A percentile compares a stretch with the other conserved stretches of the same genome.
These are phyloP conservation scores for Alternaria viburni DNA, from an alignment of 2,329 filamentous ascomycete species.

Conservation along the genomic window DNA sequence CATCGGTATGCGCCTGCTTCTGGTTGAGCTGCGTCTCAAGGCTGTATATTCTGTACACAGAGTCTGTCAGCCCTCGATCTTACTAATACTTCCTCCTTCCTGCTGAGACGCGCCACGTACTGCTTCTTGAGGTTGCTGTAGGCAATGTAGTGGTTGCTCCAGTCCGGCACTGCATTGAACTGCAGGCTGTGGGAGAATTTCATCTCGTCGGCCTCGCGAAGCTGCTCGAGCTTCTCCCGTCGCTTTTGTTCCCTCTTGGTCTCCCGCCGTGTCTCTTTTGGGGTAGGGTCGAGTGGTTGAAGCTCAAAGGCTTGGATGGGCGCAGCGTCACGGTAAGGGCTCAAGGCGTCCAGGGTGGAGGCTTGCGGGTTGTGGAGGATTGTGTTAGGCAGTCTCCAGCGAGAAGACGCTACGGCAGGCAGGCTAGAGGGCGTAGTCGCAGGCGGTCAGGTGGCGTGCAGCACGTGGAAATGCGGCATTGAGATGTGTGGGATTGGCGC, in stretches of 20 bases:
- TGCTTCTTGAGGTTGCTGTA: constrained; percentile 99
- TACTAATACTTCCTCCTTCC: neutral
- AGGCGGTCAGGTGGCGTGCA: constrained; percentile 13
- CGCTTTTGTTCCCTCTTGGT: constrained; percentile 53
- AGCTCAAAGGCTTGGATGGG: constrained; percentile 40
- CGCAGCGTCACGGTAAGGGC: constrained; percentile 24
- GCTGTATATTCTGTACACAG: constrained; percentile 76
- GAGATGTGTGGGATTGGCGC: constrained; percentile 15
- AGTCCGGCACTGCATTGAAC: constrained; percentile 99
- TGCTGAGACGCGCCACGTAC: constrained; percentile 58
- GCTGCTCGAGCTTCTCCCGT: constrained; percentile 70
- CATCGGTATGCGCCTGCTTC: constrained; percentile 64
- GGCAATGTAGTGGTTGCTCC: constrained; percentile 96
- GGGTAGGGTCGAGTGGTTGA: constrained; percentile 24
- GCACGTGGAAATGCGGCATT: constrained; percentile 12
- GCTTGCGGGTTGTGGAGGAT: constrained; percentile 5
- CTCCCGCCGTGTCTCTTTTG: constrained; percentile 18
- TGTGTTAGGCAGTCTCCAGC: neutral
- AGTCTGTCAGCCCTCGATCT: constrained; percentile 25
- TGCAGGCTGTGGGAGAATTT: constrained; percentile 99
- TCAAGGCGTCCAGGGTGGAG: constrained; percentile 36
- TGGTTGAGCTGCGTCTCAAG: constrained; percentile 86
- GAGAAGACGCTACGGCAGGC: constrained; percentile 5
- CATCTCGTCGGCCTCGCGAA: constrained; percentile 84
- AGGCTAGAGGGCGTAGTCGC: constrained; percentile 10